Evolutionary conservation across 305 asterid species (phyloP), one percentile per base, ranked within the genome.

Genomic region (Fraxinus greggii): DNA sequence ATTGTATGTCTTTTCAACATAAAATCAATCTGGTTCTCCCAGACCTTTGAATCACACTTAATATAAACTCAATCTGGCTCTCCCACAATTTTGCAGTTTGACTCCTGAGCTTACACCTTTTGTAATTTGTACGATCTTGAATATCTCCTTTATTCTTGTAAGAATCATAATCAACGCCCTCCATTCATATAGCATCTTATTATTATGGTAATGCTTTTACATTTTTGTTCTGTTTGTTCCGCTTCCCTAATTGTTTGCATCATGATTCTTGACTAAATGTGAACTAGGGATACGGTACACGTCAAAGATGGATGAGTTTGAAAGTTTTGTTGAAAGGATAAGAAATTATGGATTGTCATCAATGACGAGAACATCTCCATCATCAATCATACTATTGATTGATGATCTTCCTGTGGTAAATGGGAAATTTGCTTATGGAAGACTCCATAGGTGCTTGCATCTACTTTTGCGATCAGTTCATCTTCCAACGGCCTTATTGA

Each of bases 251-350:
- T 69, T 75, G 40, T 63, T 70, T 85, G 75, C 29, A 81, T 88
- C 45, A 87, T 81, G 65, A 76, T 76, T 78, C 56, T 81, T 82
- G 81, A 72, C 75, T 86, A 79, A 79, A 84, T 83, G 80, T 89
- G 82, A 78, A 83, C 85, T 85, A 95, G 98, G 98, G 86, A 81
- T 92, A 75, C 87, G 84, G 61, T 95, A 94, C 84, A 88, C 81
- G 89, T 95, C 99, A 36, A 95, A 95, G 90, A 83, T 95, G 90
- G 99, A 94, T 21, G 98, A 95, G 84, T 94, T 95, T 87, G 98
- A 94, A 85, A 87, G 76, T 90, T 95, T 93, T 89, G 97, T 93
- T 78, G 99, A 94, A 85, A 87, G 87, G 90, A 90, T 88, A 79
- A 91, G 98, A 81, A 94, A 95, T 86, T 95, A 94, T 88, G 98